These are phyloP conservation scores for Hypoxylon sp. DNA, from an alignment of 2,329 filamentous ascomycete species.

Conservation along the genomic window DNA sequence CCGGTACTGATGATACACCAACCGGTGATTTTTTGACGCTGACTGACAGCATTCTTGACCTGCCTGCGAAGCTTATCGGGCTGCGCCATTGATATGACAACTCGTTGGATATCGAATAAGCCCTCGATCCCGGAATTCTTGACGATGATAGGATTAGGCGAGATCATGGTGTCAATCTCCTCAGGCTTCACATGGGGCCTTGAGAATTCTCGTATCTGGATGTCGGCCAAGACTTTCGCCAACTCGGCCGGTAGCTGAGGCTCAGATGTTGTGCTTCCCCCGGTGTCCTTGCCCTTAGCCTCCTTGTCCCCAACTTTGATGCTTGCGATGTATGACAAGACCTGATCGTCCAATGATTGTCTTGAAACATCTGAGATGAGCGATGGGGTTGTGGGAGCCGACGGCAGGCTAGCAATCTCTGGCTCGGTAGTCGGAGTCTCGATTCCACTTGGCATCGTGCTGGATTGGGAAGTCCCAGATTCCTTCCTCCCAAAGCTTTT, in stretches of 20 bases:
- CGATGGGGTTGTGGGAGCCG: constrained; percentile 17
- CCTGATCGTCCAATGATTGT: constrained; percentile 25
- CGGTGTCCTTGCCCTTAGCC: not conserved
- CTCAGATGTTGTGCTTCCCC: not conserved
- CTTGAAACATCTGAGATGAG: constrained; percentile 11
- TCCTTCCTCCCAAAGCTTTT: constrained; percentile 29
- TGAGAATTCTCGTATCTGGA: constrained; percentile 23
- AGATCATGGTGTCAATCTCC: constrained; percentile 48
- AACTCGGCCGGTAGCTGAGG: constrained; percentile 25
- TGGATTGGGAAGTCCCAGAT: constrained; percentile 14
- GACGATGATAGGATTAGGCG: constrained; percentile 51
- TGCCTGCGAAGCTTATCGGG: constrained; percentile 44
- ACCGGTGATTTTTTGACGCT: constrained; percentile 48
- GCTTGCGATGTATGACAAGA: constrained; percentile 30
- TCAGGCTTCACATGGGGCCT: constrained; percentile 15
- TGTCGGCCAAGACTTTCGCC: constrained; percentile 26
- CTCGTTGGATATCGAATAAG: constrained; percentile 55
- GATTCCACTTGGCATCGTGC: not conserved
- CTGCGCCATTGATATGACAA: constrained; percentile 59
- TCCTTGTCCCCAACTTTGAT: constrained; percentile 10
- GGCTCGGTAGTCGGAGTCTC: constrained; percentile 6
- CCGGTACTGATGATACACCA: constrained; percentile 52
- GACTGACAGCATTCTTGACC: constrained; percentile 45
- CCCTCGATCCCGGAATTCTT: constrained; percentile 42
- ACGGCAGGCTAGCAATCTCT: constrained; percentile 2